Evolutionary conservation across 2,329 filamentous ascomycete species (phyloP), one percentile per base, ranked within the genome.

Genomic region (Aspergillus spinulosporus): DNA sequence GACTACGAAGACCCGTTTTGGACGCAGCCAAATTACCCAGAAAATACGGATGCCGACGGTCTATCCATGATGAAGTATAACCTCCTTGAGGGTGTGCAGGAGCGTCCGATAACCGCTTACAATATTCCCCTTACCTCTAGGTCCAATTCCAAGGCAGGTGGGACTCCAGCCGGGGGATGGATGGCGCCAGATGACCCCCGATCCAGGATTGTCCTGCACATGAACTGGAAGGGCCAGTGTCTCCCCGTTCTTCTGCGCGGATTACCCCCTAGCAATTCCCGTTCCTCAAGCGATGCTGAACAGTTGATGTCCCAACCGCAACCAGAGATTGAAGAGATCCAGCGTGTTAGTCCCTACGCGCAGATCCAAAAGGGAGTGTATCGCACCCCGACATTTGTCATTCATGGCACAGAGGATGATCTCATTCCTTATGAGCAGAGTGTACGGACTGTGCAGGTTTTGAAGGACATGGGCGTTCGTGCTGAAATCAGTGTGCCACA

Each of bases 191-290:
- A 40, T 1, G 75, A 79, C 54, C 61, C 72, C 0, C 74, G 77
- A 11, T 66, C 57, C n/a, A 69, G 74, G 3, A 67, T 79, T 7
- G 62, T 70, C 1, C 63, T 79, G 0, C 69, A 78, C 56, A 78
- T 78, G 66, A 77, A 78, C 60, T 77, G 74, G 75, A 64, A 69
- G 21, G 75, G 65, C 0, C 71, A 73, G 42, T 68, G 66, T 0
- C 61, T 80, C 0, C 74, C 68, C 1, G 61, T 78, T 1, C 57
- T 79, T 1, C n/a, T 59, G 21, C 21, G 21, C 21, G 21, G 21
- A 21, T 21, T 21, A 21, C 21, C 21, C 21, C 21, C 21, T 21
- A 21, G 21, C 21, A 21, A 21, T 21, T 21, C 21, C 21, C 21
- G 21, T 21, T 21, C 21, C 21, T 21, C 21, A 21, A 21, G 21